phyloP scores from a whole-genome alignment of 2,329 filamentous ascomycete genomes.

The Sporothrix humicola region DNA sequence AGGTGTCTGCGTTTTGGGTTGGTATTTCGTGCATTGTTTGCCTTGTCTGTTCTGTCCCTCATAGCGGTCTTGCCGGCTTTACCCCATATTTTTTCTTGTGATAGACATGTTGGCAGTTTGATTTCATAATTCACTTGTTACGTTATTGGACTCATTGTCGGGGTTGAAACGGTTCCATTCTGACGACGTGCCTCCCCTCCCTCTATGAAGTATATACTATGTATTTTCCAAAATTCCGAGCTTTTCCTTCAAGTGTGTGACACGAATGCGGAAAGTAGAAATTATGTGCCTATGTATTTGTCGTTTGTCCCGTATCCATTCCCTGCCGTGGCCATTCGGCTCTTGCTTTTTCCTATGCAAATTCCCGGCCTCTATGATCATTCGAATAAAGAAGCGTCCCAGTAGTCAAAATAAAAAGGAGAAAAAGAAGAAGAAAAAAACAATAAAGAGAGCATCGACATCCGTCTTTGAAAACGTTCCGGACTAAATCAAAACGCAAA shows the following conservation, averaged over 20 bases:
- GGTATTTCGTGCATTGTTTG: not conserved
- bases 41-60: not conserved
- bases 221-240: not conserved
- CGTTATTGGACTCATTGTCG: too few species aligned
- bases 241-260: too few species aligned
- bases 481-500: not conserved
- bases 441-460: not conserved
- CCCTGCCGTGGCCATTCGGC: conserved; percentile 3
- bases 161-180: not conserved
- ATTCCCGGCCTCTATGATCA: conserved; percentile 6
- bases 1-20: not conserved
- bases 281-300: not conserved
- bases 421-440: not conserved
- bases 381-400: not conserved
- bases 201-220: not conserved
- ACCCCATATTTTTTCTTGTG: not conserved
- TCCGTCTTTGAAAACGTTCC: not conserved
- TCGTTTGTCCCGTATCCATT: too few species aligned
- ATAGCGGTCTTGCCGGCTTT: conserved; percentile 14
- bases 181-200: not conserved
- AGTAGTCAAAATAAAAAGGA: too few species aligned
- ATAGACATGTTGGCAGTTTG: conserved; percentile 10
- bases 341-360: conserved; percentile 1
- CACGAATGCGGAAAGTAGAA: too few species aligned
- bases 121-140: not conserved